Evolutionary conservation across 1,139 yeast species (phyloP).

Genomic region (Lodderomyces oxycetoniae): DNA sequence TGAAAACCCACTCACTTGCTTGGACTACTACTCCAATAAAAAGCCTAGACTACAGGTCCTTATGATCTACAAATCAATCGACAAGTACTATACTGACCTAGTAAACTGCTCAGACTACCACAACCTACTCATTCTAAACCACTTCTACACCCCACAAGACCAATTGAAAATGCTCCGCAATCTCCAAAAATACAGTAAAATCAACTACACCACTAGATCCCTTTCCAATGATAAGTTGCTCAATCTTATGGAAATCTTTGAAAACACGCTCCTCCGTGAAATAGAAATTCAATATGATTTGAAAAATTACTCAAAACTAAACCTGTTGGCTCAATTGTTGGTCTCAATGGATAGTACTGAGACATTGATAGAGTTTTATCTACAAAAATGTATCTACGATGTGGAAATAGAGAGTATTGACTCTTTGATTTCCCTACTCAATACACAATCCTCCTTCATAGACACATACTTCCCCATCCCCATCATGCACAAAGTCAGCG

Average conservation of each 20-base stretch:
- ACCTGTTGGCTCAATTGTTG: conserved; percentile 33
- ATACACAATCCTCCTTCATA: conserved; percentile 32
- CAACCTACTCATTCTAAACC: conserved; percentile 43
- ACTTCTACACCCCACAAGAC: conserved; percentile 44
- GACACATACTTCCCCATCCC: conserved; percentile 44
- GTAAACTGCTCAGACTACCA: conserved; percentile 44
- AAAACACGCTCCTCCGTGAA: conserved; percentile 67
- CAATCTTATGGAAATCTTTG: conserved; percentile 65
- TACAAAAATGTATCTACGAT: conserved; percentile 43
- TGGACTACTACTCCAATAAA: conserved; percentile 35
- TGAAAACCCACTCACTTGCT: conserved; percentile 36
- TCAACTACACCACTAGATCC: conserved; percentile 33
- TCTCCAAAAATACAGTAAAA: conserved; percentile 33
- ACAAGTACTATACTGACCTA: conserved; percentile 45
- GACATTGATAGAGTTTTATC: conserved; percentile 43
- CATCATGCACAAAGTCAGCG: conserved; percentile 47
- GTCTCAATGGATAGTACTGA: conserved; percentile 38
- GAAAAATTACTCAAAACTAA: conserved; percentile 40
- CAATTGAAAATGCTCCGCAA: conserved; percentile 44
- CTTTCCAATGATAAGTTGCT: conserved; percentile 45
- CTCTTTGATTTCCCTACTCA: conserved; percentile 30
- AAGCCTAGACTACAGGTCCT: conserved; percentile 43
- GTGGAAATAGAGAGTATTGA: conserved; percentile 26
- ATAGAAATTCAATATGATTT: conserved; percentile 58
- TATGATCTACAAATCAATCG: conserved; percentile 37